Base-by-base conservation (phyloP, 1,284 basidiomycete species). In the Pyrrhoderma lamaoense region DNA sequence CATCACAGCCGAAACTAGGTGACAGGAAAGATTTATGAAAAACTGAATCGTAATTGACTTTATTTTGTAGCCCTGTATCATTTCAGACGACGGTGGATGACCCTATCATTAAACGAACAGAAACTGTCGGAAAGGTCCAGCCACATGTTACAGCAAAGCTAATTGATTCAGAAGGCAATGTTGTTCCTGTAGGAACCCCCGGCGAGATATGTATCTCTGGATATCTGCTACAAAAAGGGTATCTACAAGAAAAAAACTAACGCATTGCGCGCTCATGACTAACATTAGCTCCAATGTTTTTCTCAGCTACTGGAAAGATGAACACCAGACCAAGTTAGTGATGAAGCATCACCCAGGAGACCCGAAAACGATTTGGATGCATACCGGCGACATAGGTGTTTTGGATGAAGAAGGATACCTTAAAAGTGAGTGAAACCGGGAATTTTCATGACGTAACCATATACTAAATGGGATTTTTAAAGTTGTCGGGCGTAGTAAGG, bases 381-480 rank as follows among this genome's bases (percentile, higher is more conserved):
- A 85, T 62, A 89, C 87, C 0, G 89, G 90, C 1, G 90, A 93
- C 64, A 79, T 91, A 60, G 90, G 76, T 1, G 80, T 88, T 36
- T 77, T 93, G 69, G 89, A 92, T 59, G 77, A 83, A 49, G 84
- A 93, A 53, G 90, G 90, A 3, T 92, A 91, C 67, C 66, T 93
- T 18, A 69, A 67, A 58, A 80, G 86, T 87, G 58, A 56, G 62
- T 56, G 16, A 47, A 8, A 18, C 14, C 31, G 45, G 4, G 13
- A 23, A 19, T 34, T 19, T 16, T 7, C 21, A 42, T 19, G 36
- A 42, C 42, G 47, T 55, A 11, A 43, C 47, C 19, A 18, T 22
- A 45, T 13, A 48, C 16, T 13, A 51, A 37, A 49, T 19, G n/a
- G 46, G 42, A 47, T 42, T 23, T 16, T 36, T 40, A 2, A 44